These are phyloP conservation scores for Viola pubescens DNA, from an alignment of 441 rosid species.

Conservation along the genomic window DNA sequence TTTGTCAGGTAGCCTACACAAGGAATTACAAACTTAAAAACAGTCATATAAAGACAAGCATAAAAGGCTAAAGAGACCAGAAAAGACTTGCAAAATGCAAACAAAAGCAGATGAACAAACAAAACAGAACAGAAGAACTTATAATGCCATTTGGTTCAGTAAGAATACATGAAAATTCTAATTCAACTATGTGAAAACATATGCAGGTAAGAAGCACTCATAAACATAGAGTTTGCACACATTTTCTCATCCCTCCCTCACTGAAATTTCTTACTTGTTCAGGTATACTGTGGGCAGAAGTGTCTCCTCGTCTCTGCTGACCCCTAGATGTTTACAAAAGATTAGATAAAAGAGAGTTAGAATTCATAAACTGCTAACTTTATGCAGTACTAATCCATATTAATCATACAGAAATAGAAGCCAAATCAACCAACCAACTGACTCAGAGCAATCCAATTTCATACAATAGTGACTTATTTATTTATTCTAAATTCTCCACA, in stretches of 20 bases:
- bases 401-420: background rate
- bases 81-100: background rate
- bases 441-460: background rate
- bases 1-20: slow-evolving; percentile 63
- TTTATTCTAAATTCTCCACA: background rate
- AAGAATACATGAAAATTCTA: background rate
- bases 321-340: slow-evolving; percentile 33
- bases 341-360: background rate
- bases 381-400: no score
- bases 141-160: background rate
- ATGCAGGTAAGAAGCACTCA: no score
- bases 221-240: no score
- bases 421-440: background rate
- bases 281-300: slow-evolving; percentile 72
- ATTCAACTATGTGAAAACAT: background rate
- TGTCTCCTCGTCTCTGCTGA: slow-evolving; percentile 78
- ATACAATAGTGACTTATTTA: background rate
- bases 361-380: background rate
- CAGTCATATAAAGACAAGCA: background rate
- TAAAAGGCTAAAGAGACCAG: background rate
- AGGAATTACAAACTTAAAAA: slow-evolving; percentile 10
- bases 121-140: background rate
- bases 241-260: background rate
- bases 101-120: background rate
- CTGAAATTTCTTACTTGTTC: slow-evolving; percentile 56